Base-by-base conservation (phyloP, 768 basidiomycete species). In the Kwoniella europaea region DNA sequence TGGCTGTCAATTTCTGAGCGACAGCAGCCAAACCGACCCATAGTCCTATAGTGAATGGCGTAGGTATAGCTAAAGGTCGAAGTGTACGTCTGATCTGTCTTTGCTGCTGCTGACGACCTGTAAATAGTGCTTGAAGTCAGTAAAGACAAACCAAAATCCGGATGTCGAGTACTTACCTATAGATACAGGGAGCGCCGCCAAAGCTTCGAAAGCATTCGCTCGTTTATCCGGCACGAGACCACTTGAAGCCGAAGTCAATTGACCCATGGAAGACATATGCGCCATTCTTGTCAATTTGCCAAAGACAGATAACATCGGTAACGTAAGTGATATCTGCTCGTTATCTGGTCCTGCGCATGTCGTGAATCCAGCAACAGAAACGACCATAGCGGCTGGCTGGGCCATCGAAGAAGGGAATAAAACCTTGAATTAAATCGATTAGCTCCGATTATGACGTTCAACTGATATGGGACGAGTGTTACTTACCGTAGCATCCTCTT, bases 61-160 rank as follows among this genome's bases (percentile, higher is more conserved):
- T 44, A 3, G 69, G 29, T 3, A 65, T 55, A 35, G 54, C 55
- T 13, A 63, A 56, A 1, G 63, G 63, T 53, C 74, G 69, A 22
- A 79, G 42, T 2, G 72, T 69, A 2, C 71, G 59, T 27, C 80
- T 44, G 12, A 81, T 65, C 56, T 72, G 70, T 10, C 78, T 67
- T 52, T 77, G 78, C 35, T 76, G 79, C 41, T 79, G 78, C 56
- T 81, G 80, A 16, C 80, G 76, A 6, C 79, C 79, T 76, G 41
- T 4, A 35, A 41, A 35, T 20, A 56, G 9, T 24, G 3, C 15
- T 20, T 57, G 41, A 52, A 68, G 50, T 56, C 12, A 22, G 10
- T 13, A 29, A 10, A 35, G 6, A 20, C 10, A 5, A 35, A 41
- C n/a, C 18, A 13, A 16, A 44, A 52, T 42, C 12, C 46, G 13